Conservation (phyloP, 176 grass and related monocot species). For the Alopecurus myosuroides region DNA sequence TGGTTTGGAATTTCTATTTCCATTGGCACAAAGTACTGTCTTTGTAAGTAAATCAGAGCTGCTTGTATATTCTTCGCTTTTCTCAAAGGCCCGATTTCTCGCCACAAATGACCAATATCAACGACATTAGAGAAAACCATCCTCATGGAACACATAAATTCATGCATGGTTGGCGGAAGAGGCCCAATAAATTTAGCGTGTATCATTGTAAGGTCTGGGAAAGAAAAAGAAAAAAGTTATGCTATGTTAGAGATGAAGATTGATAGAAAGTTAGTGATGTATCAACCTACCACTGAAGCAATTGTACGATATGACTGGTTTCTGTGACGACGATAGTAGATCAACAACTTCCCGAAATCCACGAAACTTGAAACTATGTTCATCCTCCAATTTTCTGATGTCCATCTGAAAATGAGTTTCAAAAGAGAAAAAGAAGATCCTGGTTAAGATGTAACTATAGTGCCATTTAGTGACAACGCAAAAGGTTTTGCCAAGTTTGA, state of each 20-base stretch:
- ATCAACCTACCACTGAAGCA: slow-evolving; percentile 65
- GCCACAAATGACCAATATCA: slow-evolving; percentile 82
- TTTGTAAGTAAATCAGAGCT: slow-evolving; percentile 69
- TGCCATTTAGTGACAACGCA: background rate
- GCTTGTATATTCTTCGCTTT: slow-evolving; percentile 77
- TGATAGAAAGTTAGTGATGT: background rate
- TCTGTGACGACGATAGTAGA: slow-evolving; percentile 68
- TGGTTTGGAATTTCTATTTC: slow-evolving; percentile 66
- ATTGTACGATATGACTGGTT: slow-evolving; percentile 88
- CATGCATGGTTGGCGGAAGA: slow-evolving; percentile 54
- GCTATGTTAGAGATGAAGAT: slow-evolving; percentile 12
- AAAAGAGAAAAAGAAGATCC: background rate
- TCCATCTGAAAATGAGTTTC: slow-evolving; percentile 47
- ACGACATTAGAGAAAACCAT: slow-evolving; percentile 79
- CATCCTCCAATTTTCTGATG: slow-evolving; percentile 57
- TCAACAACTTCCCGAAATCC: slow-evolving; percentile 97
- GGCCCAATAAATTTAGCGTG: slow-evolving; percentile 84
- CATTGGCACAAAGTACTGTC: slow-evolving; percentile 61
- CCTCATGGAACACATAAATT: slow-evolving; percentile 85
- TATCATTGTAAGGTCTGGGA: slow-evolving; percentile 85
- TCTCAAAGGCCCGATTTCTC: slow-evolving; percentile 70
- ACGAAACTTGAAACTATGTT: slow-evolving; percentile 61
- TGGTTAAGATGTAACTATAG: slow-evolving; percentile 2
- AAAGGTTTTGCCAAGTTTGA: slow-evolving; percentile 1
- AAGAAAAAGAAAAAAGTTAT: background rate